phyloP scores from a whole-genome alignment of 805 yeast genomes.

The Saccharomycopsis fermentans region DNA sequence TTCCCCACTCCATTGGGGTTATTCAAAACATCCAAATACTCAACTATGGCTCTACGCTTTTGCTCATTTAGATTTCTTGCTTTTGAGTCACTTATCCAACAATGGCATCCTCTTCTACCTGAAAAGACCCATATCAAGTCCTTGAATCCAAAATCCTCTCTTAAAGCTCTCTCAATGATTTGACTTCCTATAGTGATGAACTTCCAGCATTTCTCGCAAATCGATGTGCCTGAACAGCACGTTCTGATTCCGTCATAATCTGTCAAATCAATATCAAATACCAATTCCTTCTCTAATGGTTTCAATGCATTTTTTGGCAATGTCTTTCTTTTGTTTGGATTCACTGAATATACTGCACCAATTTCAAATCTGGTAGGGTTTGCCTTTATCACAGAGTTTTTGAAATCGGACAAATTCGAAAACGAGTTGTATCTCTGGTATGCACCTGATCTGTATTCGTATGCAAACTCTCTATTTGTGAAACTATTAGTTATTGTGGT shows the following conservation, averaged over 20 bases:
- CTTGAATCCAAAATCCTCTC: conserved; percentile 82
- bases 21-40: conserved; percentile 65
- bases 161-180: conserved; percentile 58
- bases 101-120: conserved; percentile 98
- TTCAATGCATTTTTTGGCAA: conserved; percentile 68
- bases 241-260: conserved; percentile 93
- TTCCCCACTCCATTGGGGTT: conserved; percentile 24
- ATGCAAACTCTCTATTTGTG: conserved; percentile 87
- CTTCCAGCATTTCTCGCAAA: conserved; percentile 88
- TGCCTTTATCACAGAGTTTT: conserved; percentile 58
- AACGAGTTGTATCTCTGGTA: conserved; percentile 86
- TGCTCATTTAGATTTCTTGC: conserved; percentile 69
- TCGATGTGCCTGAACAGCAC: conserved; percentile 78
- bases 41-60: conserved; percentile 68
- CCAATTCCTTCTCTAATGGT: conserved; percentile 79
- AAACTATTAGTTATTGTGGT: conserved; percentile 59
- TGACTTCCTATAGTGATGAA: conserved; percentile 79
- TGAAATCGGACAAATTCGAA: conserved; percentile 57
- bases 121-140: conserved; percentile 91
- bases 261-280: conserved; percentile 94
- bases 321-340: conserved; percentile 77
- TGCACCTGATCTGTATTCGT: conserved; percentile 78
- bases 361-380: conserved; percentile 89
- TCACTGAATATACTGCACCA: conserved; percentile 83
- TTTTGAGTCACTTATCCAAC: conserved; percentile 87